phyloP scores from a whole-genome alignment of 768 basidiomycete genomes.

The Pholiota conissans region DNA sequence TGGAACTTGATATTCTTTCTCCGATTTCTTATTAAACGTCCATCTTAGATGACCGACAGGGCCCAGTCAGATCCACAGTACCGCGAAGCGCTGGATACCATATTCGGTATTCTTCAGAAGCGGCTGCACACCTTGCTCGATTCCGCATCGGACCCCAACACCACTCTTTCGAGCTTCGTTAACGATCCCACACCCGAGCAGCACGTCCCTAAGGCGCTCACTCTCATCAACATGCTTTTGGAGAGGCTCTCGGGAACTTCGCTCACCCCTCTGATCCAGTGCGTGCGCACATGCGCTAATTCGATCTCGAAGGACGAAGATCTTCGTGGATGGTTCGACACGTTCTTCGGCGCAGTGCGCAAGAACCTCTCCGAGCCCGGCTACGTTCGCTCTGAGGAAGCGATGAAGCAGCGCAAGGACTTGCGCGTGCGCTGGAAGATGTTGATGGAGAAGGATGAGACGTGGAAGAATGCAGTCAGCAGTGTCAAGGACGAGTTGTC shows the following conservation, averaged over 20 bases:
- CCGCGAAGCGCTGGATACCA: conserved; percentile 51
- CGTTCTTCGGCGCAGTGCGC: conserved; percentile 47
- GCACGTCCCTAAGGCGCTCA: conserved; percentile 55
- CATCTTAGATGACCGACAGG: conserved; percentile 56
- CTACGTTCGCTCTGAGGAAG: conserved; percentile 54
- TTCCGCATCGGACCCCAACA: conserved; percentile 42
- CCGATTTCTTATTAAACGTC: too few relatives aligned
- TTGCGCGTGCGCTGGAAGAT: conserved; percentile 51
- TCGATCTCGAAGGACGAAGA: conserved; percentile 54
- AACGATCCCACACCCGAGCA: conserved; percentile 64
- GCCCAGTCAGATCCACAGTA: conserved; percentile 65
- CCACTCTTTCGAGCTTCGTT: conserved; percentile 56
- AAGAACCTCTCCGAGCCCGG: conserved; percentile 48
- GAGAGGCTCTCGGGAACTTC: conserved; percentile 55
- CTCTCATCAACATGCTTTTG: conserved; percentile 43
- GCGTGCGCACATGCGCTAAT: conserved; percentile 41
- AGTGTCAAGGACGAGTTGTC: conserved; percentile 43
- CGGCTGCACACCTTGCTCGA: conserved; percentile 56
- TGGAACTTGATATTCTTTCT: too few relatives aligned
- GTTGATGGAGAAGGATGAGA: conserved; percentile 45
- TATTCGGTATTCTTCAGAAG: conserved; percentile 57
- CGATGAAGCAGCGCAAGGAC: conserved; percentile 37
- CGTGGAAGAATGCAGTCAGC: conserved; percentile 55
- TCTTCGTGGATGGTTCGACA: conserved; percentile 54
- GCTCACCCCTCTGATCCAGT: conserved; percentile 47